Evolutionary conservation across 73 alveolate genomes (phyloP).

Genomic region (Stentor roeselii): DNA sequence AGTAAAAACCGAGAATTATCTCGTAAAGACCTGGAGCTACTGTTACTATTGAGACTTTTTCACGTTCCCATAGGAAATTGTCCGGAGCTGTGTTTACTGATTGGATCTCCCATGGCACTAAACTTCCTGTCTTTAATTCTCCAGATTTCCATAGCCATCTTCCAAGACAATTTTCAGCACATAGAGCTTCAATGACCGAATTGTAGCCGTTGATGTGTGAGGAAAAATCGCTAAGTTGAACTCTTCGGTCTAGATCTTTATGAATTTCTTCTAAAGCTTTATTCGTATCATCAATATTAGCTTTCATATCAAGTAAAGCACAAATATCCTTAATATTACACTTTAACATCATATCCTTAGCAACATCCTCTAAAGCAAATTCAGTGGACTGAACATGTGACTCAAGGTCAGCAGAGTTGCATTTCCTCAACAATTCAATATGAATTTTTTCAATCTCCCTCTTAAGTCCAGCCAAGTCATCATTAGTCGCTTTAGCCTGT

Average conservation of each 20-base stretch:
- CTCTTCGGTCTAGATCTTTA: conserved; percentile 68
- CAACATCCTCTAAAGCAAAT: conserved; percentile 70
- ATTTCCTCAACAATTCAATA: not conserved
- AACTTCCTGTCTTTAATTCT: conserved; percentile 66
- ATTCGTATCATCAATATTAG: conserved; percentile 75
- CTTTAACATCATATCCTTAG: conserved; percentile 75
- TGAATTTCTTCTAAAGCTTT: conserved; percentile 71
- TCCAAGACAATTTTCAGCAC: conserved; percentile 92
- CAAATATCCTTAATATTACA: conserved; percentile 72
- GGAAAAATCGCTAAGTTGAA: conserved; percentile 55
- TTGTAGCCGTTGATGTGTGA: conserved; percentile 71
- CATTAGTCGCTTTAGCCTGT: not conserved
- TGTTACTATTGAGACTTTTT: conserved; percentile 71
- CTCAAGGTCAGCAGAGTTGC: conserved; percentile 10
- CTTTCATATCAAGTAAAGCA: conserved; percentile 58
- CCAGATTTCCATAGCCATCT: conserved; percentile 97
- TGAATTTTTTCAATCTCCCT: not conserved
- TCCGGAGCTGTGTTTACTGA: conserved; percentile 95
- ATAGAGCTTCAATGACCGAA: conserved; percentile 81
- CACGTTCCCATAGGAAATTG: conserved; percentile 95
- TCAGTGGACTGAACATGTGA: conserved; percentile 32
- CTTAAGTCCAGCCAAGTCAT: not conserved
- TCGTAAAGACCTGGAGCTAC: conserved; percentile 98
- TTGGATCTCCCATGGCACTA: conserved; percentile 96
- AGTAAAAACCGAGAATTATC: conserved; percentile 87